Conservation (phyloP, 768 basidiomycete genomes). For the Leccinum imitatum region DNA sequence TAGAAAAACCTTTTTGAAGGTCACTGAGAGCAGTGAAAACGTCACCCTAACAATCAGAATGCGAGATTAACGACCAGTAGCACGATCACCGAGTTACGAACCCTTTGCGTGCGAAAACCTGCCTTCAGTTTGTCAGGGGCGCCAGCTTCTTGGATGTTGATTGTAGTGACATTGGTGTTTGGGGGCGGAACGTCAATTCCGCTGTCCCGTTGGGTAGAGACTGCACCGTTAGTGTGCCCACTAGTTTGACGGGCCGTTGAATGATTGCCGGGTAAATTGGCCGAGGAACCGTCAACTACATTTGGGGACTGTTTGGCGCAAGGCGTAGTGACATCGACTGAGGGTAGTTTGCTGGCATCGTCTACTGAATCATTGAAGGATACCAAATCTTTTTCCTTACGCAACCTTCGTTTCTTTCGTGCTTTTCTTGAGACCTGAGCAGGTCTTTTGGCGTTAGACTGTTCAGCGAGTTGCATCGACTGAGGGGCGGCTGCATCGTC, state of each 20-base stretch:
- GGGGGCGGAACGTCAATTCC: not conserved
- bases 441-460: not conserved
- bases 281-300: not conserved
- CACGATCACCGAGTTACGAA: conserved; percentile 11
- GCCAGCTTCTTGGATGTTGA: not conserved
- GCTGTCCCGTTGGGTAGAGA: not conserved
- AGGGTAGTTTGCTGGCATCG: not conserved
- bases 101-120: conserved; percentile 30
- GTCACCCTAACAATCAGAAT: conserved; percentile 25
- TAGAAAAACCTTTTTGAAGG: conserved; percentile 12
- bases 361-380: not conserved
- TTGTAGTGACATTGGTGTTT: not conserved
- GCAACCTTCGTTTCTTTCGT: conserved; percentile 19
- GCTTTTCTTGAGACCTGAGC: conserved; percentile 6
- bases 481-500: not conserved
- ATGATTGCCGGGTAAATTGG: not conserved
- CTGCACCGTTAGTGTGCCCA: not conserved
- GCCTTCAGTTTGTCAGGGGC: conserved; percentile 12
- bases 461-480: conserved; percentile 1
- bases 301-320: conserved; percentile 5
- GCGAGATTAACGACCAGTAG: not conserved
- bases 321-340: not conserved
- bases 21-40: conserved; percentile 20
- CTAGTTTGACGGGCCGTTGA: not conserved
- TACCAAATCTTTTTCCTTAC: conserved; percentile 6